These are phyloP conservation scores for Monotropa hypopitys DNA, from an alignment of 179 eudicot genomes.

Conservation along the genomic window DNA sequence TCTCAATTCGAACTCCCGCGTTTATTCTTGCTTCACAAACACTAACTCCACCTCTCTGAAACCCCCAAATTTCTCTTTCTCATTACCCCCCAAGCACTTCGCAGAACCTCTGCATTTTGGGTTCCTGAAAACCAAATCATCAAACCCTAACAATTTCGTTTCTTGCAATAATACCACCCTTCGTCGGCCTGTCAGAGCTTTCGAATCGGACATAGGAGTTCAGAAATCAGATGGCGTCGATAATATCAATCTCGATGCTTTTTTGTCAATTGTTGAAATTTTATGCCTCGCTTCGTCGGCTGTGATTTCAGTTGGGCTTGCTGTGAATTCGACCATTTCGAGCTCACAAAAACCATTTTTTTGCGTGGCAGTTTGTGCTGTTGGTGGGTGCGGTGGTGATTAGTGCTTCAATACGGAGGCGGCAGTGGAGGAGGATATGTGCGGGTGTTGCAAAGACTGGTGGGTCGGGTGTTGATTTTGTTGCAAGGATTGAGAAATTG, in stretches of 20 bases:
- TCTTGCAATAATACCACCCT: neutral
- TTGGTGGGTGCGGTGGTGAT: constrained; percentile 48
- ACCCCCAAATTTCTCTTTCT: constrained; percentile 14
- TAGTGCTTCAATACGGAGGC: constrained; percentile 52
- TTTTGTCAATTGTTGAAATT: constrained; percentile 46
- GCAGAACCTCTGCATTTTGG: constrained; percentile 8
- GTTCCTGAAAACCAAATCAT: neutral
- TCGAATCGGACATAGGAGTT: constrained; percentile 1
- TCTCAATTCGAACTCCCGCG: constrained; percentile 18
- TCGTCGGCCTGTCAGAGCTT: constrained; percentile 2
- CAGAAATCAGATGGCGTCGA: neutral
- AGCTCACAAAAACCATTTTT: constrained; percentile 27
- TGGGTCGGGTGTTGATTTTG: constrained; percentile 40
- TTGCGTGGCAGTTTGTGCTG: constrained; percentile 34
- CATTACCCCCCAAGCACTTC: constrained; percentile 7
- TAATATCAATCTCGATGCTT: constrained; percentile 32
- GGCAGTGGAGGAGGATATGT: constrained; percentile 75
- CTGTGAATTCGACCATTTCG: constrained; percentile 22
- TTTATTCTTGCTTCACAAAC: constrained; percentile 12
- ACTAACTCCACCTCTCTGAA: constrained; percentile 14
- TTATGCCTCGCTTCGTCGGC: constrained; percentile 42
- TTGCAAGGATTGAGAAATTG: constrained; percentile 76
- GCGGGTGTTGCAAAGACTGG: constrained; percentile 20
- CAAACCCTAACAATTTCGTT: neutral
- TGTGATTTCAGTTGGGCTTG: constrained; percentile 35